phyloP scores from a whole-genome alignment of 2,329 filamentous ascomycete genomes.

The Cladosporium halotolerans region DNA sequence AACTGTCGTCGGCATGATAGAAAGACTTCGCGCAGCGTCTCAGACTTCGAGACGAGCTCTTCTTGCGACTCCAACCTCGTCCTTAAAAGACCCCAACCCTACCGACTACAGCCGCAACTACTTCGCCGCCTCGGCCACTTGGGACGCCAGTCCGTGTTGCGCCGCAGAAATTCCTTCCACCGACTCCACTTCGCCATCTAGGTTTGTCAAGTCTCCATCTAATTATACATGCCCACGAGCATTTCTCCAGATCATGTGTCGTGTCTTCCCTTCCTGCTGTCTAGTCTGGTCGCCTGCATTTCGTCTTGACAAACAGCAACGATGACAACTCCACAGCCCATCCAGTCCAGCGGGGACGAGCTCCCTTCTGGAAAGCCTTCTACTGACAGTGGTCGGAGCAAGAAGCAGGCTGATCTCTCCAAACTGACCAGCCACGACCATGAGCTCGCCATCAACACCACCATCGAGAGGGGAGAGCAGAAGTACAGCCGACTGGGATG shows the following conservation, averaged over 20 bases:
- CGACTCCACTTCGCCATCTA: conserved; percentile 5
- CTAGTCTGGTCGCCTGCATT: conserved; percentile 6
- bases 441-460: conserved; percentile 27
- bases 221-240: conserved; percentile 1
- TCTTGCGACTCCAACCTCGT: no score
- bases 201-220: conserved; percentile 6
- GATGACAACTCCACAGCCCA: conserved; percentile 7
- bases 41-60: no score
- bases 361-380: conserved; percentile 1
- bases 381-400: conserved; percentile 2
- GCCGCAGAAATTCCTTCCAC: conserved; percentile 8
- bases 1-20: no score
- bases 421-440: conserved; percentile 14
- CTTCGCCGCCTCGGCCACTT: no score
- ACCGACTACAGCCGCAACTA: no score
- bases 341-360: background rate
- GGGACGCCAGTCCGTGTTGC: conserved; percentile 7
- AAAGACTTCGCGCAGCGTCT: no score
- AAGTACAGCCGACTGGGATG: conserved; percentile 42
- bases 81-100: no score
- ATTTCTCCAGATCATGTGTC: conserved; percentile 4
- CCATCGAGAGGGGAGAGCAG: conserved; percentile 36
- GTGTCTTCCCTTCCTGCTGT: conserved; percentile 9
- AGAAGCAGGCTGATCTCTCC: conserved; percentile 20
- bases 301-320: conserved; percentile 8